Base-by-base conservation (phyloP, 73 alveolate species). In the Paramecium tetraurelia region DNA sequence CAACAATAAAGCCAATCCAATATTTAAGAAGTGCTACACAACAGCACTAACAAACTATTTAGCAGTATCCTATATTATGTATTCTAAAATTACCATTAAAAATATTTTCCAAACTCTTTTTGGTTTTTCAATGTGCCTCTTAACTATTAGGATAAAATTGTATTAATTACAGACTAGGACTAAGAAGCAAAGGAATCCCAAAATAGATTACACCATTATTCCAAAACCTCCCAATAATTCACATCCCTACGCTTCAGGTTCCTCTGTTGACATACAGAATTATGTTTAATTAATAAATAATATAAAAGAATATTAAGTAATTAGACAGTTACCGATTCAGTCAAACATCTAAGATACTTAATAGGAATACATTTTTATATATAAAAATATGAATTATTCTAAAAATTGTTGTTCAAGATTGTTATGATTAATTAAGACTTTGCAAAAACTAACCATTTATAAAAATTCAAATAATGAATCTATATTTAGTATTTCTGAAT, bases 141-240 rank as follows among this genome's bases (percentile, higher is more conserved):
- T 80, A 50, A 80, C 70, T 75, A 33, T 36, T 4, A 71, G 11
- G 7, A 35, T 33, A 12, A 75, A 33, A 6, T 10, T 29, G 38
- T 18, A 20, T 53, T 53, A 1, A 3, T 75, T 75, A 75, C 87
- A 75, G 16, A 80, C 90, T 5, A 80, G 72, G 29, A 80, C 90
- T 48, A 80, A 24, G n/a, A 80, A 80, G 57, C 90, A 80, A 27
- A 80, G 46, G 46, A 80, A 18, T 80, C 90, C 90, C 7, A 80
- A 5, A 18, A 80, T 43, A 0, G 50, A 31, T 48, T 80, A 24
- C 16, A 80, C 90, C 20, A 80, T 36, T 7, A 80, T 46, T 24
- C 90, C 90, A 48, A 80, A 80, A 3, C 72, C 76, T 20, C 90
- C 90, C 8, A 80, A 35, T 46, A 80, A 80, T 80, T 80, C 90